Percentiles rank a stretch among this genome's conserved stretches.
Conservation (phyloP, 805 yeast genomes). For the Cyberlindnera euphorbiiphila region DNA sequence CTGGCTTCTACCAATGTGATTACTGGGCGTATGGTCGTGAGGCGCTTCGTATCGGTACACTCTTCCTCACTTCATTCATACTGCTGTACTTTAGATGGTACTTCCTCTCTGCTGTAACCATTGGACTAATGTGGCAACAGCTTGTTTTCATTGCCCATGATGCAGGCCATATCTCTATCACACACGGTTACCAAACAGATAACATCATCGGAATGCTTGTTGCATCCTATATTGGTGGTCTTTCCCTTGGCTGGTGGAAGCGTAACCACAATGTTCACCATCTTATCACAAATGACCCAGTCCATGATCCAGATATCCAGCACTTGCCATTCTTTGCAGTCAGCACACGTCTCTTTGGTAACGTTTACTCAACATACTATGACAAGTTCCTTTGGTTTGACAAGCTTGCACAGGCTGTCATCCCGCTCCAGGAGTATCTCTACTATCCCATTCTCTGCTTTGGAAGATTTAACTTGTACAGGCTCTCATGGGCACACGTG, state of each 20-base stretch:
- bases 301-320: slow-evolving; percentile 92
- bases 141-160: slow-evolving; percentile 85
- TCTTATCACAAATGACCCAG: slow-evolving; percentile 85
- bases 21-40: slow-evolving; percentile 75
- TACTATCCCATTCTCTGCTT: slow-evolving; percentile 78
- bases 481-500: slow-evolving; percentile 76
- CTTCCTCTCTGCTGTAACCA: slow-evolving; percentile 52
- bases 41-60: slow-evolving; percentile 49
- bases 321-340: slow-evolving; percentile 91
- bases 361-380: slow-evolving; percentile 77
- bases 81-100: slow-evolving; percentile 46
- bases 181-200: slow-evolving; percentile 76
- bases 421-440: slow-evolving; percentile 63
- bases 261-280: slow-evolving; percentile 93
- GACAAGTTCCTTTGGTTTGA: slow-evolving; percentile 67
- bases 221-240: slow-evolving; percentile 83
- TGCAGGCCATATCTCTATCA: slow-evolving; percentile 81
- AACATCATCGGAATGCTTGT: slow-evolving; percentile 67
- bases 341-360: slow-evolving; percentile 61
- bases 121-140: slow-evolving; percentile 88
- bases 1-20: slow-evolving; percentile 67
- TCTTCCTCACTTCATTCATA: slow-evolving; percentile 47
- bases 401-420: slow-evolving; percentile 48
- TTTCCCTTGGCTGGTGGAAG: slow-evolving; percentile 94
- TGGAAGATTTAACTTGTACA: slow-evolving; percentile 82